Base-by-base conservation (phyloP, 805 yeast genomes). In the Sugiyamaella qingdaonensis region DNA sequence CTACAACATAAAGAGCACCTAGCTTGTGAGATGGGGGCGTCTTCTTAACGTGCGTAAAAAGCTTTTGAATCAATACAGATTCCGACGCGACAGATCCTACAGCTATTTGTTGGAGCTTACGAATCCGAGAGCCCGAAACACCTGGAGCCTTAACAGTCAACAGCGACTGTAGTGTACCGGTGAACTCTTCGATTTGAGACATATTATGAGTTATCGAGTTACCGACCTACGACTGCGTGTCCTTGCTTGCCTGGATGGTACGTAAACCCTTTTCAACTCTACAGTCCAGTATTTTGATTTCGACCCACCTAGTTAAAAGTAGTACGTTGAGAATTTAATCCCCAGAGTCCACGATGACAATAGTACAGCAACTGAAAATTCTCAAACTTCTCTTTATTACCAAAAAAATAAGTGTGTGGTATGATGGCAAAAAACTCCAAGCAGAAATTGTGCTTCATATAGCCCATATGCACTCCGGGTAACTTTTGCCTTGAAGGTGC, bases 81-180 rank as follows among this genome's bases (percentile, higher is more conserved):
- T 81, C 85, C 32, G 72, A 68, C 55, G 65, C 70, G 53, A 86
- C 85, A 68, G 89, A 80, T 59, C 78, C 79, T 56, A 84, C 75
- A 53, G 96, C 95, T 57, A 87, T 68, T 53, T 87, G 86, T 45
- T 92, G 87, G 66, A 91, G 75, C 64, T 84, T 84, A 69, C 88
- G 88, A 70, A 92, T 94, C 73, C 97, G 89, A 52, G 96, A 83
- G 43, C 98, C 98, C 29, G 97, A 90, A 50, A 92, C 94, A 56
- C 99, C 98, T 11, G 92, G 92, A 13, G 96, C 65, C 57, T 70
- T 69, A 16, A 64, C 61, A 37, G 58, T 42, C 51, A 64, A 32
- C 46, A 69, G 58, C 52, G 69, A 67, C 24, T 58, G 58, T 42
- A 61, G 48, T n/a, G 63, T 58, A 21, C 42, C 48, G 21, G 59